Evolutionary conservation across 306 rosid species (phyloP), one percentile per base, ranked within the genome.

Genomic region (Dicorynia guianensis): DNA sequence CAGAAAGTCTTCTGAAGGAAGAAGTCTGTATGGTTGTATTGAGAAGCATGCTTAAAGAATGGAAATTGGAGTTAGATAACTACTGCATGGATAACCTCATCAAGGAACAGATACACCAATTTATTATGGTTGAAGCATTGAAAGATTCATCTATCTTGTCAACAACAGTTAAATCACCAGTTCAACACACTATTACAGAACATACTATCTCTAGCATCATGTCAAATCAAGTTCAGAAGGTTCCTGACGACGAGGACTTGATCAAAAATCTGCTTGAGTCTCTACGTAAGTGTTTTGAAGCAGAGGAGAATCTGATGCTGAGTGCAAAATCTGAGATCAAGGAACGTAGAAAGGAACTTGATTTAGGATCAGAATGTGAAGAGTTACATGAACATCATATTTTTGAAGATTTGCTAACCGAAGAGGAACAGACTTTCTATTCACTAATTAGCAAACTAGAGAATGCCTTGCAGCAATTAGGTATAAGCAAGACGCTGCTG

Each of bases 381-480:
- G 84, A 82, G 72, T 63, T 75, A 48, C 79, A 85, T 4, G 88
- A 77, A 57, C 77, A 77, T 38, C 75, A 82, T 40, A 65, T 82
- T 58, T 78, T 71, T 52, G 85, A 76, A 72, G 88, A 77, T 54
- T 49, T 81, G 77, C 10, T 76, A 57, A 72, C 75, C 7, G 90
- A 77, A 1, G 88, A 87, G 61, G 90, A 84, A 69, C 67, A 74
- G 1, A 67, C 85, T 11, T 82, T 77, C 34, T 70, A 71, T 46
- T 88, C 90, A 33, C 78, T 76, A 25, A 79, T 79, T 33, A 81
- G 71, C 60, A 86, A 90, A 84, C 87, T 82, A 1, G 92, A 76
- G 69, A 85, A 83, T 76, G 81, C 69, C 18, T 66, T 79, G 82
- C 87, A 81, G 25, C 93, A 88, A 39, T 71, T 88, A 86, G 85